These are phyloP conservation scores for Emergomyces africanus DNA, from an alignment of 2,329 filamentous ascomycete species.

Conservation along the genomic window DNA sequence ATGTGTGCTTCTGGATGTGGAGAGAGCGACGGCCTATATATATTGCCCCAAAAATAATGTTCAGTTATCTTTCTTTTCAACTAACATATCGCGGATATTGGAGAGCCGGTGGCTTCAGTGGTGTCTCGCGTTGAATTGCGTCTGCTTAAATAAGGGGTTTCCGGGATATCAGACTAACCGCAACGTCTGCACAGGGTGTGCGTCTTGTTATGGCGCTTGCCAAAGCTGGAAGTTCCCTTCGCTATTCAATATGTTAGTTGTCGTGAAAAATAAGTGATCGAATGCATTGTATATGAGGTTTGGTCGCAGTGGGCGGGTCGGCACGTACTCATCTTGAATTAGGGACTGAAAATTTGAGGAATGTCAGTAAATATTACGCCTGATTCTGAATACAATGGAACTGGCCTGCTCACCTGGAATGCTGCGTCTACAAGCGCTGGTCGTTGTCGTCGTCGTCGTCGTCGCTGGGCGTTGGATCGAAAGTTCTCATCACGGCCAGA, in stretches of 20 bases:
- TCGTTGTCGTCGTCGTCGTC: conserved; percentile 34
- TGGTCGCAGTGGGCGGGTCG: conserved; percentile 12
- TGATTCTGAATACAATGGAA: conserved; percentile 2
- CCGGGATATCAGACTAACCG: conserved; percentile 51
- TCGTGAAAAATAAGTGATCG: conserved; percentile 11
- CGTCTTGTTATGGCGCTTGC: conserved; percentile 92
- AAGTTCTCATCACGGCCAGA: conserved; percentile 22
- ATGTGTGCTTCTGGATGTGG: conserved; percentile 99
- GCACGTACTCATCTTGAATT: conserved; percentile 48
- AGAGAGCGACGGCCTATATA: conserved; percentile 76
- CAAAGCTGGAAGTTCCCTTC: conserved; percentile 61
- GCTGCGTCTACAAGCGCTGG: conserved; percentile 34
- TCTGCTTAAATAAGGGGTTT: conserved; percentile 8
- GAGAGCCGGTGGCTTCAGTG: neutral
- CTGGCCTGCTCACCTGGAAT: conserved; percentile 24
- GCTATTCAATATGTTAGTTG: conserved; percentile 42
- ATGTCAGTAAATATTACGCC: conserved; percentile 15
- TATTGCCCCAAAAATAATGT: conserved; percentile 6
- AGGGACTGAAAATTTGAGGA: conserved; percentile 27
- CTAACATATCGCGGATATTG: neutral
- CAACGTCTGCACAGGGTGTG: conserved; percentile 97
- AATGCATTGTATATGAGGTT: conserved; percentile 12
- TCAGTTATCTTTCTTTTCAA: conserved; percentile 5
- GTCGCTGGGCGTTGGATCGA: conserved; percentile 29
- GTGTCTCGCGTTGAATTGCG: neutral